These are phyloP conservation scores for Gloeopeniophorella convolvens DNA, from an alignment of 768 basidiomycete genomes.

Conservation along the genomic window DNA sequence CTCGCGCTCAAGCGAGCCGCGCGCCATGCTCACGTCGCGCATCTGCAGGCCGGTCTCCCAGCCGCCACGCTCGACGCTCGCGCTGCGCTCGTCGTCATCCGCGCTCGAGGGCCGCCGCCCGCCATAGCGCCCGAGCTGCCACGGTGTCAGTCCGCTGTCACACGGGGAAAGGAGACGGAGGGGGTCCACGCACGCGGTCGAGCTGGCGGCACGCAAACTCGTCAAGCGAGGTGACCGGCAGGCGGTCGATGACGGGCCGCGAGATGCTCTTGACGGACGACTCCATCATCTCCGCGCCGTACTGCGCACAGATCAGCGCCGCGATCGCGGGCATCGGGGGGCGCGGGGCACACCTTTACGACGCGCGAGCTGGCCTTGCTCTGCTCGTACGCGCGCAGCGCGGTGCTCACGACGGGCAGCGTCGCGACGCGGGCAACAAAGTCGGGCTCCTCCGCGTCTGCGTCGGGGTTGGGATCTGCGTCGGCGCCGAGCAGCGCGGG, in stretches of 20 bases:
- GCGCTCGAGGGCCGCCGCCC: conserved; percentile 4
- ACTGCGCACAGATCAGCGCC: conserved; percentile 38
- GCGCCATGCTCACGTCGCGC: conserved; percentile 18
- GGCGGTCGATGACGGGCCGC: conserved; percentile 70
- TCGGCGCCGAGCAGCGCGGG: conserved; percentile 15
- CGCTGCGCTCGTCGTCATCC: conserved; percentile 9
- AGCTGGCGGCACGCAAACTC: conserved; percentile 87
- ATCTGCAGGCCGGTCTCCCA: conserved; percentile 13
- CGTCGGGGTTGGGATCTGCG: conserved; percentile 30
- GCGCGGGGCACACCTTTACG: conserved; percentile 56
- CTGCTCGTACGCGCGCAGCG: conserved; percentile 70
- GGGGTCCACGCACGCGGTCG: conserved; percentile 63
- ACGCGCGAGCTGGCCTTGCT: conserved; percentile 79
- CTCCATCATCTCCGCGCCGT: conserved; percentile 84
- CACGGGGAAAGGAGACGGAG: conserved; percentile 4
- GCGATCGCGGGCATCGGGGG: background rate
- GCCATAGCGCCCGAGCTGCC: conserved; percentile 17
- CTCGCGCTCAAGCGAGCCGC: conserved; percentile 8
- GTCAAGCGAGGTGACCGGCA: conserved; percentile 73
- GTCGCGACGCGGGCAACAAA: conserved; percentile 56
- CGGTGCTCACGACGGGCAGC: conserved; percentile 67
- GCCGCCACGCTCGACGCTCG: conserved; percentile 6
- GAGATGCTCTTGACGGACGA: conserved; percentile 76
- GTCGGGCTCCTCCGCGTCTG: conserved; percentile 25
- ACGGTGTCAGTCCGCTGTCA: background rate